Evolutionary conservation across 139 green algal species (phyloP), one percentile per base, ranked within the genome.

Genomic region (Chlorella vulgaris): DNA sequence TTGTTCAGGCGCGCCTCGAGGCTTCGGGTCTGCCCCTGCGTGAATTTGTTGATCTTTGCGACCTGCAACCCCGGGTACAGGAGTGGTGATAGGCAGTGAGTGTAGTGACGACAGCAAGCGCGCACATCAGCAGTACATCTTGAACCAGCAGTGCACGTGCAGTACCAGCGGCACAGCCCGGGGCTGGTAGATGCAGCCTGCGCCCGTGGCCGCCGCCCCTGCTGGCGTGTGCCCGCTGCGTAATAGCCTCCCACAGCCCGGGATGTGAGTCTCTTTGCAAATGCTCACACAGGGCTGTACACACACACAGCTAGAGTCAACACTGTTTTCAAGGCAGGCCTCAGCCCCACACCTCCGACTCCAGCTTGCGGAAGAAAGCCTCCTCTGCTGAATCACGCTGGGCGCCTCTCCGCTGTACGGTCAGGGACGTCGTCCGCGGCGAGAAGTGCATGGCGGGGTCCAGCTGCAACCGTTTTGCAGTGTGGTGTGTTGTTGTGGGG

Each of bases 371-470:
- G 66, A 88, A 88, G 67, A 88, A 88, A 7, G 35, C 47, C 55
- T 88, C 84, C 65, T 88, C 84, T 0, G 84, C 80, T 21, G 53
- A 51, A 58, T 88, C 84, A 5, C 71, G 63, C 33, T n/a, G 15
- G 15, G 74, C 53, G 0, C 73, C 84, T 8, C 85, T 76, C 31
- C 89, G 89, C 70, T 88, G 77, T 26, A 98, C 93, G 0, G 89
- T 93, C 21, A 98, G 82, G 1, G 88, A 94, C 0, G 94, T 97
- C 0, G 90, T 94, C 55, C 94, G 87, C 0, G 92, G 92, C 6
- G 85, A 92, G 74, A 90, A 94, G n/a, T 83, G 80, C 22, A 87
- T 36, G 33, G 74, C 18, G 4, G 62, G 40, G 38, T 47, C 73
- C 60, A 86, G 43, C 55, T 85, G 80, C 39, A 60, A 61, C 28